These are phyloP conservation scores for Mycena galopus DNA, from an alignment of 768 basidiomycete genomes.

Conservation along the genomic window DNA sequence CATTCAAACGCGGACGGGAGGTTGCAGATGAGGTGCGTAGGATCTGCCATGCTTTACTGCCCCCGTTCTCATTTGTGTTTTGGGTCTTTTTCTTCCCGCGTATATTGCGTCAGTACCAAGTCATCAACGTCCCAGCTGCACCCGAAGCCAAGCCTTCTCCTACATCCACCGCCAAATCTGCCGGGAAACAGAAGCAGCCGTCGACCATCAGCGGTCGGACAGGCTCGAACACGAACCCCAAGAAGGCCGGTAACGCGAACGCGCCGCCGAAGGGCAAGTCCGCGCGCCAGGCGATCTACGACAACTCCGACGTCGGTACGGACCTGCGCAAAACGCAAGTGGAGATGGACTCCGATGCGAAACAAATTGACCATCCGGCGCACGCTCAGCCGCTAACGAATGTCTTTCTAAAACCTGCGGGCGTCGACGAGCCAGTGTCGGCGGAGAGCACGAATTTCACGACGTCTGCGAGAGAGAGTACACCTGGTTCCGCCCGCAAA, in stretches of 20 bases:
- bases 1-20: constrained; percentile 66
- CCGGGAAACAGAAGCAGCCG: constrained; percentile 6
- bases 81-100: background rate
- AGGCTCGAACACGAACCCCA: constrained; percentile 7
- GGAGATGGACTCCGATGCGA: background rate
- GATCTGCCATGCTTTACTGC: constrained; percentile 1
- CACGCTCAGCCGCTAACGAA: constrained; percentile 13
- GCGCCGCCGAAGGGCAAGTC: constrained; percentile 52
- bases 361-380: no score
- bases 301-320: constrained; percentile 61
- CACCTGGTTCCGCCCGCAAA: constrained; percentile 31
- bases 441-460: constrained; percentile 37
- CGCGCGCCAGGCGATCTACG: constrained; percentile 61
- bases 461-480: background rate
- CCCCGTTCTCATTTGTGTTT: background rate
- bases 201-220: constrained; percentile 13
- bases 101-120: constrained; percentile 1
- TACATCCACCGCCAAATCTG: constrained; percentile 11
- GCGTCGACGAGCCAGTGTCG: constrained; percentile 69
- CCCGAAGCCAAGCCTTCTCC: background rate
- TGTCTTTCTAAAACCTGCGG: constrained; percentile 67
- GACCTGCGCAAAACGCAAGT: constrained; percentile 64
- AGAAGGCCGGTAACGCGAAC: constrained; percentile 40
- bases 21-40: constrained; percentile 44
- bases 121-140: background rate